These are phyloP conservation scores for Tetrapisispora taiwanensis DNA, from an alignment of 805 yeast genomes.

Conservation along the genomic window DNA sequence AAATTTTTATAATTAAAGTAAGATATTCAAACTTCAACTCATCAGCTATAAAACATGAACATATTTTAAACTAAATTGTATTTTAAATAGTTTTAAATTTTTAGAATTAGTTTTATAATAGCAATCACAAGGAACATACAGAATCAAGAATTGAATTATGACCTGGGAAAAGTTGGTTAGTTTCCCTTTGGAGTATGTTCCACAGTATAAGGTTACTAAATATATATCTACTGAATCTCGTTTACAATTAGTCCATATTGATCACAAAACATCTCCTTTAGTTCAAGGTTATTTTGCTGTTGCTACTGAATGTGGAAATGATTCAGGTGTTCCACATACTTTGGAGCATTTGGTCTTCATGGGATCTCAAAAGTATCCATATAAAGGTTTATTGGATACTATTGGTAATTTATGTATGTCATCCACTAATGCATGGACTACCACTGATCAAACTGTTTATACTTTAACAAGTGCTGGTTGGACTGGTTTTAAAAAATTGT, in stretches of 20 bases:
- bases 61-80: too few species aligned
- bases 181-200: slow-evolving; percentile 67
- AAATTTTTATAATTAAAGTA: too few species aligned
- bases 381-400: slow-evolving; percentile 81
- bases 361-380: slow-evolving; percentile 87
- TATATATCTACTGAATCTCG: slow-evolving; percentile 79
- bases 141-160: slow-evolving; percentile 9
- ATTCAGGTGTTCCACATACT: slow-evolving; percentile 92
- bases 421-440: slow-evolving; percentile 94
- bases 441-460: slow-evolving; percentile 90
- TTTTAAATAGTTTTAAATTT: too few species aligned
- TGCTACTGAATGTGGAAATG: slow-evolving; percentile 81
- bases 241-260: slow-evolving; percentile 63
- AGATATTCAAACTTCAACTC: too few species aligned
- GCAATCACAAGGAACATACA: too few species aligned
- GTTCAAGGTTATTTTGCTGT: slow-evolving; percentile 93
- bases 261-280: slow-evolving; percentile 68
- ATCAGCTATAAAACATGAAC: too few species aligned
- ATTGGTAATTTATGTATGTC: slow-evolving; percentile 79
- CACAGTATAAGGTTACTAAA: slow-evolving; percentile 50
- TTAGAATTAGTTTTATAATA: too few species aligned
- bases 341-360: slow-evolving; percentile 87
- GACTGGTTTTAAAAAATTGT: slow-evolving; percentile 77
- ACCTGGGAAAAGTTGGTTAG: slow-evolving; percentile 35
- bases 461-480: slow-evolving; percentile 90